Percentiles rank a stretch among this genome's conserved stretches.
phyloP scores from a whole-genome alignment of 495 filamentous ascomycete genomes.

The Thozetella sp. region DNA sequence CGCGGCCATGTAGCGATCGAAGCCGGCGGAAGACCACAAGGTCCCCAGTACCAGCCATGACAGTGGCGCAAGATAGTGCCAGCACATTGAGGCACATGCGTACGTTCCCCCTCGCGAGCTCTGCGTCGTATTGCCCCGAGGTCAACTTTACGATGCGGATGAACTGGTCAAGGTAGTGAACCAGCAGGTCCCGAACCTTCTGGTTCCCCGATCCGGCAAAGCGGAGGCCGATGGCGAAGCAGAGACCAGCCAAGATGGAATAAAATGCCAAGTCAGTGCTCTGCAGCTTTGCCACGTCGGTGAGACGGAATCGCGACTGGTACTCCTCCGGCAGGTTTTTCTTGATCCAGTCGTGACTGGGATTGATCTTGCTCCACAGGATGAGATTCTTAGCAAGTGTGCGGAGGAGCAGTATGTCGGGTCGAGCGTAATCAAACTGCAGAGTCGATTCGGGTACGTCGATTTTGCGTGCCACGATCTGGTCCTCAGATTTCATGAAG shows the following conservation, averaged over 20 bases:
- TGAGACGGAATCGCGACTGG: conserved; percentile 54
- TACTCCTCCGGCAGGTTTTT: conserved; percentile 72
- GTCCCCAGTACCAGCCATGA: conserved; percentile 96
- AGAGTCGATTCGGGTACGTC: conserved; percentile 87
- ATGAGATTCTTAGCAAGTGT: conserved; percentile 92
- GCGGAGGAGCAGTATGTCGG: conserved; percentile 88
- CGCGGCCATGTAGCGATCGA: conserved; percentile 83
- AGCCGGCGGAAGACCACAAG: conserved; percentile 86
- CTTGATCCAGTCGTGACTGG: conserved; percentile 72
- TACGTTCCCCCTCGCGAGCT: conserved; percentile 77
- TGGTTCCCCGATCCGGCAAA: conserved; percentile 81
- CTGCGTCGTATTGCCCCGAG: conserved; percentile 74
- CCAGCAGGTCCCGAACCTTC: conserved; percentile 74
- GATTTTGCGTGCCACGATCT: conserved; percentile 86
- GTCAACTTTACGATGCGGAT: conserved; percentile 74
- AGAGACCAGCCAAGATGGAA: conserved; percentile 88
- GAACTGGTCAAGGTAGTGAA: conserved; percentile 85
- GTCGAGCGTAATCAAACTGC: conserved; percentile 93
- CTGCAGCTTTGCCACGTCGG: conserved; percentile 53
- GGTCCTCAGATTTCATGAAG: conserved; percentile 95
- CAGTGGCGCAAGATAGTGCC: conserved; percentile 77
- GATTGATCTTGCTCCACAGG: conserved; percentile 83
- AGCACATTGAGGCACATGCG: conserved; percentile 88
- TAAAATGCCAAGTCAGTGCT: conserved; percentile 88
- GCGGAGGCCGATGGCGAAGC: conserved; percentile 80